Conservation (phyloP, 2,329 filamentous ascomycete genomes). For the Coniochaeta sp. region DNA sequence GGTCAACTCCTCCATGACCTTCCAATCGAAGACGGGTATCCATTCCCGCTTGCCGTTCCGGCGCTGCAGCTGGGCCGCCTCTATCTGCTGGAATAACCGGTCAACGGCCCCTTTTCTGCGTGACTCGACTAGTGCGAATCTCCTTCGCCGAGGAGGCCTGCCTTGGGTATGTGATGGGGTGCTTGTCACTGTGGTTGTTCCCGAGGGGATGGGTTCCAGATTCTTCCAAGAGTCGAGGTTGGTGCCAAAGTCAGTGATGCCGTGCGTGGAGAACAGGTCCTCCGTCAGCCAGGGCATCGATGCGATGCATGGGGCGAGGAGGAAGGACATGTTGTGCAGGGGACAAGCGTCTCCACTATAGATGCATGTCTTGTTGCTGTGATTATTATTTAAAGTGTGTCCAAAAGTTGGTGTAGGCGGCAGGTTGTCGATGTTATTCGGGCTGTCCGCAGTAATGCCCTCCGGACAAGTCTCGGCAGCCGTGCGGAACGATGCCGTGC, state of each 20-base stretch:
- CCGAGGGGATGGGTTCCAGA: neutral
- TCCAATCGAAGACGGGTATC: constrained; percentile 30
- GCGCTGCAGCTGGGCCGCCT: constrained; percentile 13
- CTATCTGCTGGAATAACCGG: constrained; percentile 21
- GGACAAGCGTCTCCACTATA: neutral
- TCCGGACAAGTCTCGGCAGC: neutral
- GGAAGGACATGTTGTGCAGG: neutral
- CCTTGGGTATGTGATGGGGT: neutral
- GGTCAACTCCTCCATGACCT: constrained; percentile 23
- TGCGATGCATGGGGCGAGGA: constrained; percentile 5
- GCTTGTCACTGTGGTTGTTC: constrained; percentile 2
- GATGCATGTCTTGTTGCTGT: neutral
- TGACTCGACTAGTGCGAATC: constrained; percentile 26
- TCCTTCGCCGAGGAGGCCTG: constrained; percentile 8
- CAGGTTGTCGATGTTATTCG: neutral
- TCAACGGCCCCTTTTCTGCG: constrained; percentile 18
- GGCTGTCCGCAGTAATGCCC: neutral
- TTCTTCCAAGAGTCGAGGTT: neutral
- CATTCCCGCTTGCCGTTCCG: constrained; percentile 18
- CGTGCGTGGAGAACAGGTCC: constrained; percentile 3
- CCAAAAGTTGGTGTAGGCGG: neutral
- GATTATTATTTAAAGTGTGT: too few relatives aligned
- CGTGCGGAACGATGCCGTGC: neutral
- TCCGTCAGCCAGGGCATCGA: constrained; percentile 5
- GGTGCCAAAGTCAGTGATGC: neutral